phyloP scores from a whole-genome alignment of 805 yeast genomes.

The Candida quercuum region DNA sequence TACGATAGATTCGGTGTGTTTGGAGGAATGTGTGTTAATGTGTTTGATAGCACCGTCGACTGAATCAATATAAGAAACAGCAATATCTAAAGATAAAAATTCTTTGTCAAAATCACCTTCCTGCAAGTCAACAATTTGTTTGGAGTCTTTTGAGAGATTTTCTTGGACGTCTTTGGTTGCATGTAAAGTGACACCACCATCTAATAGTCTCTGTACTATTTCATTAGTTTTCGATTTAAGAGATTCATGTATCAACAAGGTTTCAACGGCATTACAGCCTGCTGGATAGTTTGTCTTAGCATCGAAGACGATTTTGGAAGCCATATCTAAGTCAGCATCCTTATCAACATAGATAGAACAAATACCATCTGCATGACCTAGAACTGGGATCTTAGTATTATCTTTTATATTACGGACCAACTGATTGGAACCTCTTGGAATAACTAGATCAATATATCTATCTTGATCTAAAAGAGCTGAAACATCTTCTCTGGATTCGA shows the following conservation, averaged over 20 bases:
- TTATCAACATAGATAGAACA: slow-evolving; percentile 84
- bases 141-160: slow-evolving; percentile 21
- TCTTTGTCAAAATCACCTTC: slow-evolving; percentile 77
- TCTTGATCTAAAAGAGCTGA: slow-evolving; percentile 81
- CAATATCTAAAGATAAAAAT: slow-evolving; percentile 76
- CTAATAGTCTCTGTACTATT: slow-evolving; percentile 42
- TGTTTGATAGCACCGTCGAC: slow-evolving; percentile 76
- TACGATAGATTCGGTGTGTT: slow-evolving; percentile 90
- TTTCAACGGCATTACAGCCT: slow-evolving; percentile 97
- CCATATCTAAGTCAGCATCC: slow-evolving; percentile 73
- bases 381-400: slow-evolving; percentile 89
- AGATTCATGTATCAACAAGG: slow-evolving; percentile 57
- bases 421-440: slow-evolving; percentile 96
- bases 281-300: slow-evolving; percentile 97
- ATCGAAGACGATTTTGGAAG: slow-evolving; percentile 71
- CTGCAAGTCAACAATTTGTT: slow-evolving; percentile 40
- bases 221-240: slow-evolving; percentile 30
- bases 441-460: slow-evolving; percentile 85
- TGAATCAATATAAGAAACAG: slow-evolving; percentile 57
- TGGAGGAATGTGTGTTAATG: slow-evolving; percentile 88
- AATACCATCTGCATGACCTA: slow-evolving; percentile 98
- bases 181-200: slow-evolving; percentile 70
- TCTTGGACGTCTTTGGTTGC: slow-evolving; percentile 45
- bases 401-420: slow-evolving; percentile 82
- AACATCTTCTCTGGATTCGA: slow-evolving; percentile 86